A percentile compares a stretch with the other conserved stretches of the same genome.
These are phyloP conservation scores for Cyberlindnera xishuangbannaensis DNA, from an alignment of 805 yeast genomes.

Conservation along the genomic window DNA sequence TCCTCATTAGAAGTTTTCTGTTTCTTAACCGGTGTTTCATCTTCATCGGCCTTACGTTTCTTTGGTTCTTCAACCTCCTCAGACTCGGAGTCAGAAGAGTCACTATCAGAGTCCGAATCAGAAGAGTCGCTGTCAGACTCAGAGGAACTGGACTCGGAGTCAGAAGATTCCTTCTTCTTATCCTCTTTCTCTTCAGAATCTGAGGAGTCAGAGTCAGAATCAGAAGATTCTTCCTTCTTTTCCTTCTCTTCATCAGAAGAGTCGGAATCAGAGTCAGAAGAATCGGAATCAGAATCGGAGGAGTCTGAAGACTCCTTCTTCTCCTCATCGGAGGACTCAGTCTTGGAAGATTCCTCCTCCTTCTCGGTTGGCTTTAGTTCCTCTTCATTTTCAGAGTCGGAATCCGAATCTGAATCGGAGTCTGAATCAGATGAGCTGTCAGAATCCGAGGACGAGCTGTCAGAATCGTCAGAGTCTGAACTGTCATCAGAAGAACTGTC, in stretches of 20 bases:
- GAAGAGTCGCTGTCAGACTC: constrained; percentile 24
- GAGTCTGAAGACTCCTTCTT: not conserved
- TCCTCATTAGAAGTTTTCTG: constrained; percentile 38
- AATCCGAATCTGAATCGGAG: constrained; percentile 17
- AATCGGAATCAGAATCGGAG: constrained; percentile 17
- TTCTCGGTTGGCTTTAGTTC: constrained; percentile 11
- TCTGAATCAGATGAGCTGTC: constrained; percentile 25
- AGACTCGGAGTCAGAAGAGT: constrained; percentile 15
- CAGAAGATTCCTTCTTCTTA: not conserved
- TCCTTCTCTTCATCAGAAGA: constrained; percentile 12
- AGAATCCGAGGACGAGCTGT: constrained; percentile 15
- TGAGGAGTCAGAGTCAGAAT: constrained; percentile 6
- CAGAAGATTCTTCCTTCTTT: constrained; percentile 18
- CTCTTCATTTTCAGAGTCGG: constrained; percentile 19
- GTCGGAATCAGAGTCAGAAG: constrained; percentile 10
- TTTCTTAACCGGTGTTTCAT: constrained; percentile 30
- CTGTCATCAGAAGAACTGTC: constrained; percentile 19
- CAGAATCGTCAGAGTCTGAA: too few species aligned
- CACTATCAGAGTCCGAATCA: constrained; percentile 9
- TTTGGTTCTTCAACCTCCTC: constrained; percentile 24
- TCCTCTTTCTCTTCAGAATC: constrained; percentile 2
- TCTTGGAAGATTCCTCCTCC: constrained; percentile 9
- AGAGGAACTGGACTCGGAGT: not conserved
- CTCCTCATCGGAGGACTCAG: not conserved
- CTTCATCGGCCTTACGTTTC: constrained; percentile 34